These are phyloP conservation scores for Grifola frondosa DNA, from an alignment of 1,284 basidiomycete genomes.

Conservation along the genomic window DNA sequence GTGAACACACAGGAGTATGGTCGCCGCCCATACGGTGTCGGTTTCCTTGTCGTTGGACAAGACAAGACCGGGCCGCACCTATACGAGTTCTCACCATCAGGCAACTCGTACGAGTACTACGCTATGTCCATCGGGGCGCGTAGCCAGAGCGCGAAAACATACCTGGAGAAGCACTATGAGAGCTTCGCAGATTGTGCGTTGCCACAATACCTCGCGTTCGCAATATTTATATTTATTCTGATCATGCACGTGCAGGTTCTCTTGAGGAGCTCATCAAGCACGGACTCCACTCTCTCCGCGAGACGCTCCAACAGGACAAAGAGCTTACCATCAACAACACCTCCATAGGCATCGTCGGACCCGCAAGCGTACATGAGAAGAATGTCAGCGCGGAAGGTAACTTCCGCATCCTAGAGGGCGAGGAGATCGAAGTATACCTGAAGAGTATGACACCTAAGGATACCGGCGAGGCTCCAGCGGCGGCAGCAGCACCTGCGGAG, in stretches of 20 bases:
- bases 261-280: slow-evolving; percentile 88
- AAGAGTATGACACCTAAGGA: slow-evolving; percentile 71
- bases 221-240: slow-evolving; percentile 3
- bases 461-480: slow-evolving; percentile 33
- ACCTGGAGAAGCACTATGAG: slow-evolving; percentile 93
- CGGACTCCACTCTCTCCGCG: slow-evolving; percentile 89
- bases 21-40: slow-evolving; percentile 96
- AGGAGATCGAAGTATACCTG: slow-evolving; percentile 69
- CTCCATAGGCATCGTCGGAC: slow-evolving; percentile 87
- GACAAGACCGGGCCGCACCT: slow-evolving; percentile 96
- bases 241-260: slow-evolving; percentile 49
- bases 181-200: slow-evolving; percentile 80
- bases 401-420: slow-evolving; percentile 83
- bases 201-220: neutral
- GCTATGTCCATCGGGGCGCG: slow-evolving; percentile 99
- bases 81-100: slow-evolving; percentile 97
- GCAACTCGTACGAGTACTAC: slow-evolving; percentile 97
- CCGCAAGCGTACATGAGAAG: slow-evolving; percentile 58
- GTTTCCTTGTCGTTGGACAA: slow-evolving; percentile 95
- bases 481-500: slow-evolving; percentile 33
- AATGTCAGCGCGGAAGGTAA: slow-evolving; percentile 48
- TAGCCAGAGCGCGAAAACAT: slow-evolving; percentile 97
- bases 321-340: slow-evolving; percentile 91
- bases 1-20: slow-evolving; percentile 99
- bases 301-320: slow-evolving; percentile 97